A percentile compares a stretch with the other conserved stretches of the same genome.
Conservation (phyloP, 352 stramenopile genomes). For the Globisporangium middletonii region DNA sequence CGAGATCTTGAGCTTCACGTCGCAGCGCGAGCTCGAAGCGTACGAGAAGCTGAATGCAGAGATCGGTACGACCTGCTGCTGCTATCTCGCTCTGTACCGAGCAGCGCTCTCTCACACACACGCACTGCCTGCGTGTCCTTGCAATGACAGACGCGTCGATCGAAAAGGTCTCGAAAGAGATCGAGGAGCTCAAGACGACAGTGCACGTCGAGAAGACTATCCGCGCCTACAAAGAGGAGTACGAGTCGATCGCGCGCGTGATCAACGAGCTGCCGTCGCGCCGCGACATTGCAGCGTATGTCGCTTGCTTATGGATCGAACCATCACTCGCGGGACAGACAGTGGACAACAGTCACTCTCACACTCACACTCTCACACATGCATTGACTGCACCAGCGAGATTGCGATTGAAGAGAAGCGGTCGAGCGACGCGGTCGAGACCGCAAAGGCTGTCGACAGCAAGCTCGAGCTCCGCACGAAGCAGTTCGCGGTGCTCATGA, state of each 20-base stretch:
- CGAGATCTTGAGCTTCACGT: conserved; percentile 77
- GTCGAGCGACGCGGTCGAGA: conserved; percentile 45
- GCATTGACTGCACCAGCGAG: conserved; percentile 20
- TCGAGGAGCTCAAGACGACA: conserved; percentile 71
- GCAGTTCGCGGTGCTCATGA: conserved; percentile 77
- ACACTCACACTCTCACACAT: background rate
- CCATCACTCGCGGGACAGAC: background rate
- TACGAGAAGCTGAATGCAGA: conserved; percentile 75
- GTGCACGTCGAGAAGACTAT: conserved; percentile 72
- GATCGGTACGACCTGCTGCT: conserved; percentile 35
- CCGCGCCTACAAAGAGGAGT: conserved; percentile 84
- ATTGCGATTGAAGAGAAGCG: conserved; percentile 56
- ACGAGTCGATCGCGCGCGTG: conserved; percentile 77
- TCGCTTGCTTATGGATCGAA: conserved; percentile 1
- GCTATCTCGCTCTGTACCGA: background rate
- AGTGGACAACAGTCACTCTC: background rate
- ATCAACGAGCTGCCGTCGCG: conserved; percentile 79
- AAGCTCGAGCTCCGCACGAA: conserved; percentile 71
- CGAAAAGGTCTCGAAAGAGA: conserved; percentile 52
- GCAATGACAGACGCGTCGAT: conserved; percentile 50
- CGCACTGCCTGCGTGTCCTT: background rate
- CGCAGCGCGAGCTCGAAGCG: conserved; percentile 70
- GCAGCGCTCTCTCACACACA: too few species aligned
- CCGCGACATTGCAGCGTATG: conserved; percentile 46
- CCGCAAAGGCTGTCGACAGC: conserved; percentile 43